Evolutionary conservation across 2,329 filamentous ascomycete species (phyloP), one percentile per base, ranked within the genome.

Genomic region (Madurella mycetomatis): DNA sequence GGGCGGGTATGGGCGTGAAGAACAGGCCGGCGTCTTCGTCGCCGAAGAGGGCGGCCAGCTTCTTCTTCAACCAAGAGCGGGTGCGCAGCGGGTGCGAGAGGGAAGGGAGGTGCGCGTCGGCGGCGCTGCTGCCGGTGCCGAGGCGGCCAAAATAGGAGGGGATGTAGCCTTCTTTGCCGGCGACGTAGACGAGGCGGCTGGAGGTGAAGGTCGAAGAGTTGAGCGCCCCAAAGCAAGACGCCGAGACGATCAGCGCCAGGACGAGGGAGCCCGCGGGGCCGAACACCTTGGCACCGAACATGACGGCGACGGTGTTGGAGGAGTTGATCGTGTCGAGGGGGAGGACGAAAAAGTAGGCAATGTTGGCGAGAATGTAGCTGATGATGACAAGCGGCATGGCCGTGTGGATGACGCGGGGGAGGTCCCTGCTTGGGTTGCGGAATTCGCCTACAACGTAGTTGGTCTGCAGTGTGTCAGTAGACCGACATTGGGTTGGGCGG

Each of bases 401-500:
- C 0, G 92, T 96, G 73, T 99, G 94, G 54, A 99, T 96, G 25
- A 96, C 92, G 18, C 90, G 85, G 0, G 94, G 94, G 9, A 99
- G 84, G 69, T 99, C 94, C 59, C 91, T 85, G 46, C 82, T 82
- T 0, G 94, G 90, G 66, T 96, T 92, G 65, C 91, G 88, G 75
- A 99, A 97, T 72, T 99, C 94, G 64, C 92, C 94, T 0, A 95
- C 91, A 7, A 99, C 94, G 66, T 96, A 99, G 72, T 96, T 99
- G 59, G 92, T 95, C 90, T 94, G 60, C 9, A 41, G 12, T 37
- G 37, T 40, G 59, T 71, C 61, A 72, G 65, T 53, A n/a, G n/a
- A 39, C 0, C 8, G 5, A 37, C 4, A 18, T 32, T 18, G 9
- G 13, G 18, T 39, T 4, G 39, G 11, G 16, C 25, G 25, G n/a